phyloP scores from a whole-genome alignment of 495 filamentous ascomycete species.

The Lichenothelia convexa region DNA sequence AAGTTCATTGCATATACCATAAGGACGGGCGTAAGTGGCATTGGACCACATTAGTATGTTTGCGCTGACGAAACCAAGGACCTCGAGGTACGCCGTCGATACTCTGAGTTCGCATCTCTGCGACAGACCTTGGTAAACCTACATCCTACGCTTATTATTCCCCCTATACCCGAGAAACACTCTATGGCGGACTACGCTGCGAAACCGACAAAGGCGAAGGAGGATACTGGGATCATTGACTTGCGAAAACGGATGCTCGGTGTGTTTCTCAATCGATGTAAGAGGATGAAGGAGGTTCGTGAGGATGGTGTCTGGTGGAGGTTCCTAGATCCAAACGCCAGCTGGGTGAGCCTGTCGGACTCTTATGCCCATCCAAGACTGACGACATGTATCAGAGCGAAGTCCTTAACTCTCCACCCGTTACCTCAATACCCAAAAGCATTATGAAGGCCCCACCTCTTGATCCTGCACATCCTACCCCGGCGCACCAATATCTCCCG shows the following conservation, averaged over 20 bases:
- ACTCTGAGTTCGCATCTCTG: slow-evolving; percentile 92
- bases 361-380: neutral
- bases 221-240: slow-evolving; percentile 91
- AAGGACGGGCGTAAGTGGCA: slow-evolving; percentile 58
- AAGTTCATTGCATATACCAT: slow-evolving; percentile 95
- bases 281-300: slow-evolving; percentile 78
- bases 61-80: slow-evolving; percentile 37
- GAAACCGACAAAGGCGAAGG: slow-evolving; percentile 92
- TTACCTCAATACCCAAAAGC: slow-evolving; percentile 80
- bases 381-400: slow-evolving; percentile 48
- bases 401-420: slow-evolving; percentile 75
- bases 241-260: slow-evolving; percentile 87
- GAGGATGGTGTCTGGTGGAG: slow-evolving; percentile 95
- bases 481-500: slow-evolving; percentile 77
- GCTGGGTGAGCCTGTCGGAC: slow-evolving; percentile 55
- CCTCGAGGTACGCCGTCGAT: slow-evolving; percentile 80
- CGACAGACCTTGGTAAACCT: slow-evolving; percentile 72
- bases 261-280: slow-evolving; percentile 85
- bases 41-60: neutral
- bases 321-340: slow-evolving; percentile 92
- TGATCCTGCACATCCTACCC: slow-evolving; percentile 74
- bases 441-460: slow-evolving; percentile 85
- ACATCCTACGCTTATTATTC: slow-evolving; percentile 86
- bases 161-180: slow-evolving; percentile 95
- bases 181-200: slow-evolving; percentile 97